These are phyloP conservation scores for Fremontodendron californicum DNA, from an alignment of 345 rosid species.

Conservation along the genomic window DNA sequence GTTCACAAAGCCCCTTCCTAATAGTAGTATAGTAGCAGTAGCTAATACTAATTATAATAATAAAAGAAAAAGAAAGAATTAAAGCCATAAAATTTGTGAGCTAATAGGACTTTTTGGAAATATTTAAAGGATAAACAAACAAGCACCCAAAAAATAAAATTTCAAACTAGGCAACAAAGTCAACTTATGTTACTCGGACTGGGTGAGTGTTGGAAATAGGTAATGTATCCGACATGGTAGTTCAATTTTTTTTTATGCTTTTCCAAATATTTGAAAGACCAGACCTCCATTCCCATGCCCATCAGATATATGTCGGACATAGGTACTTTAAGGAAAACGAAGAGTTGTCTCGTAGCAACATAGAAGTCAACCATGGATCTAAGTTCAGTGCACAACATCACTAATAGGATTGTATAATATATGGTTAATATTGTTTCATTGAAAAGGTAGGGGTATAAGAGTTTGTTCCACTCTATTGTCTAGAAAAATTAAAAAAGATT, in stretches of 20 bases:
- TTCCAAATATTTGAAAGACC: neutral
- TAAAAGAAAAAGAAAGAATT: neutral
- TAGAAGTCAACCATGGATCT: neutral
- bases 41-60: neutral
- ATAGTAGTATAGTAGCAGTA: conserved; percentile 7
- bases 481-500: neutral
- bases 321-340: neutral
- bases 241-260: too few species aligned
- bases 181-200: neutral
- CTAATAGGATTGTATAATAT: neutral
- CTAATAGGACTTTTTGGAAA: neutral
- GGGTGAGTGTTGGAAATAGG: neutral
- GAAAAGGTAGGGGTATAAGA: neutral
- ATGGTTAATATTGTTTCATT: neutral
- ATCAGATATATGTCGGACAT: neutral
- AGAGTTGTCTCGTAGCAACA: neutral
- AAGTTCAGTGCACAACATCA: neutral
- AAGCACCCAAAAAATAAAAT: neutral
- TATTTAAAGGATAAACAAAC: neutral
- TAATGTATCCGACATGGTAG: neutral
- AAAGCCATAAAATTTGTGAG: neutral
- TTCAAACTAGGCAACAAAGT: too few species aligned
- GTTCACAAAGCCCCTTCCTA: neutral
- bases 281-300: neutral
- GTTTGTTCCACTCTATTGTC: neutral